Percentiles rank a stretch among this genome's conserved stretches.
Evolutionary conservation across 2,329 filamentous ascomycete species (phyloP).

Genomic region (Penicillium sp.): DNA sequence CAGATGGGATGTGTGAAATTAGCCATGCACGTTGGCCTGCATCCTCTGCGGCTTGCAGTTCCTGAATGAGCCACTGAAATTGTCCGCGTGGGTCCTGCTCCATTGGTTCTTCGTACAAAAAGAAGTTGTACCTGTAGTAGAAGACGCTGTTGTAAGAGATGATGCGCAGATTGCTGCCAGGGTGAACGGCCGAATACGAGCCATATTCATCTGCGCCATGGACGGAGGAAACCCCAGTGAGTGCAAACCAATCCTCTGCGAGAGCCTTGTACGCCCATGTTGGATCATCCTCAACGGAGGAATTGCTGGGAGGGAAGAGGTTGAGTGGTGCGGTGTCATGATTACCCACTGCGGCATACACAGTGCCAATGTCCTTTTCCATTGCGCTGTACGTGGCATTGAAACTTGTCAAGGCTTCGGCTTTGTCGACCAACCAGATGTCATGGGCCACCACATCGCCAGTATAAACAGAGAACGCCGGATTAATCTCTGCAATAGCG

Average conservation of each 20-base stretch:
- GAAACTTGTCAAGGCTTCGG: conserved; percentile 39
- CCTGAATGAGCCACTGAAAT: conserved; percentile 54
- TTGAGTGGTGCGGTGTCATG: conserved; percentile 58
- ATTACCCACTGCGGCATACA: conserved; percentile 58
- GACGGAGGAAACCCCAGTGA: conserved; percentile 45
- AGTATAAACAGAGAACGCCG: conserved; percentile 58
- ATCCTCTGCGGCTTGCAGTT: conserved; percentile 55
- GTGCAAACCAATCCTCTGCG: conserved; percentile 48
- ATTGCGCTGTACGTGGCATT: conserved; percentile 51
- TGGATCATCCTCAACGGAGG: conserved; percentile 39
- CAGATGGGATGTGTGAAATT: conserved; percentile 58
- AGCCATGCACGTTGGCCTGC: conserved; percentile 56
- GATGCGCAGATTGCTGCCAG: conserved; percentile 52
- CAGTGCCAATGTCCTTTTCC: conserved; percentile 40
- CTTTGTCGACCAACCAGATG: conserved; percentile 39
- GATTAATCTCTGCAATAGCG: conserved; percentile 45
- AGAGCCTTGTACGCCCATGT: conserved; percentile 57
- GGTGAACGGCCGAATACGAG: conserved; percentile 51
- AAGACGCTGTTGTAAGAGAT: conserved; percentile 62
- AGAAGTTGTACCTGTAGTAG: conserved; percentile 60
- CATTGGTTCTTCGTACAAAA: conserved; percentile 53
- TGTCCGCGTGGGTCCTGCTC: conserved; percentile 53
- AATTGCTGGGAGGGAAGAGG: conserved; percentile 47
- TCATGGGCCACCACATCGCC: conserved; percentile 59
- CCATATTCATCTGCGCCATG: conserved; percentile 45